Percentiles rank a stretch among this genome's conserved stretches.
phyloP scores from a whole-genome alignment of 352 stramenopile genomes.

The Phytophthora capsici region DNA sequence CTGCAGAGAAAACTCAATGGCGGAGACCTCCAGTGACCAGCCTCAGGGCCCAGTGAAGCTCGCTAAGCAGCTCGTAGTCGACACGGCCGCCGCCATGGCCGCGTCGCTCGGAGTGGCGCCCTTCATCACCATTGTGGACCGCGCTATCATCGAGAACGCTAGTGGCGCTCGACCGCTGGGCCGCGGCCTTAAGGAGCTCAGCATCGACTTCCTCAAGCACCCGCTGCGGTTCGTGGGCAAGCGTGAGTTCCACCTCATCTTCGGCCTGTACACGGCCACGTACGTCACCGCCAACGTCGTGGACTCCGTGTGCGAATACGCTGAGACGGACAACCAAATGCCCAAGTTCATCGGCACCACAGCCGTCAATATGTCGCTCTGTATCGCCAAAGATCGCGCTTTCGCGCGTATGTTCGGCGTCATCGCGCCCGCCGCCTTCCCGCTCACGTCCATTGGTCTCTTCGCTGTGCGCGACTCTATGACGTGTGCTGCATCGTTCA shows the following conservation, averaged over 20 bases:
- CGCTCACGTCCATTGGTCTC: slow-evolving; percentile 79
- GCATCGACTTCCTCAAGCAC: slow-evolving; percentile 60
- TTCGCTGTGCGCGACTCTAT: slow-evolving; percentile 89
- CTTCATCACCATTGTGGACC: slow-evolving; percentile 91
- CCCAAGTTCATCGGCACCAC: slow-evolving; percentile 91
- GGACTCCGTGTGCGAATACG: slow-evolving; percentile 85
- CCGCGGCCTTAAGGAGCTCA: slow-evolving; percentile 70
- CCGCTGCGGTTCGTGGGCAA: slow-evolving; percentile 85
- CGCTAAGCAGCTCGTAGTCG: slow-evolving; percentile 59
- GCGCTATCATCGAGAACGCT: slow-evolving; percentile 91
- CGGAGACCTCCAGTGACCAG: slow-evolving; percentile 25
- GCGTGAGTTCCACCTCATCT: slow-evolving; percentile 91
- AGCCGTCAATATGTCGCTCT: slow-evolving; percentile 91
- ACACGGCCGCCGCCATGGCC: slow-evolving; percentile 62
- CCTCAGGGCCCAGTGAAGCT: slow-evolving; percentile 31
- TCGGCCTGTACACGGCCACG: slow-evolving; percentile 90
- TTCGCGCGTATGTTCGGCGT: slow-evolving; percentile 93
- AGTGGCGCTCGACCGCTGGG: slow-evolving; percentile 72
- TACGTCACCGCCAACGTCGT: slow-evolving; percentile 89
- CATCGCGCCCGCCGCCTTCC: slow-evolving; percentile 76
- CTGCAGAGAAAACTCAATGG: slow-evolving; percentile 27
- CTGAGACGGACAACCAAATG: slow-evolving; percentile 78
- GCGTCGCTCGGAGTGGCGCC: slow-evolving; percentile 82
- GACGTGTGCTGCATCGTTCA: slow-evolving; percentile 90
- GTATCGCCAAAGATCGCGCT: slow-evolving; percentile 91